Evolutionary conservation across 306 rosid species (phyloP), one percentile per base, ranked within the genome.

Genomic region (Aeschynomene evenia): DNA sequence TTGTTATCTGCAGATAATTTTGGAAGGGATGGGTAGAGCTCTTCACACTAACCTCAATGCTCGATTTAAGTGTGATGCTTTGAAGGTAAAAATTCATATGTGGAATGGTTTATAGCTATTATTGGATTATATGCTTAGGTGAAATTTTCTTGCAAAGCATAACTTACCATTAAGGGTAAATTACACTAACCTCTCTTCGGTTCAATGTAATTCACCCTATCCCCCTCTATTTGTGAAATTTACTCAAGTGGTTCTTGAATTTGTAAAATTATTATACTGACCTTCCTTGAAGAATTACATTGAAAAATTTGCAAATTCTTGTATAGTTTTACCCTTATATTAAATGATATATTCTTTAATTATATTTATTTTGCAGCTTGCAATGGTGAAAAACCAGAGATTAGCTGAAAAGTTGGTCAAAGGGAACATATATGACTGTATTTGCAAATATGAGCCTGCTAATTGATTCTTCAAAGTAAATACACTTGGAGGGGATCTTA

Each of bases 1-100:
- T 80, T 48, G 26, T 59, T 1, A 31, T 20, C 13, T 80, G 83
- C 96, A 95, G 99, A 84, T 95, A 67, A 86, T 91, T 71, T 87
- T 95, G 89, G 99, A 95, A 80, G 97, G 99, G 23, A 95, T 95
- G 99, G 99, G 99, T 33, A 83, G 99, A 80, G 61, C 99, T 60
- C 85, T 95, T 21, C 97, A 95, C 71, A 91, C 99, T 58, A 95
- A 95, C 86, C 89, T 91, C 80, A 89, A 95, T 79, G 97, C 95
- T 0, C 80, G 48, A 72, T 95, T 95, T 49, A 84, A 91, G 61
- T 89, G 99, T 13, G 96, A 95, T 74, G 95, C 92, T 49, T 84
- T 95, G 70, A 95, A 95, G 95, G 99, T 89, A 66, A 83, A 73
- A n/a, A n/a, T 18, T 14, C 42, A 42, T 61, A 3, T n/a, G n/a